These are phyloP conservation scores for Agrocybe chaxingu DNA, from an alignment of 768 basidiomycete genomes.

Conservation along the genomic window DNA sequence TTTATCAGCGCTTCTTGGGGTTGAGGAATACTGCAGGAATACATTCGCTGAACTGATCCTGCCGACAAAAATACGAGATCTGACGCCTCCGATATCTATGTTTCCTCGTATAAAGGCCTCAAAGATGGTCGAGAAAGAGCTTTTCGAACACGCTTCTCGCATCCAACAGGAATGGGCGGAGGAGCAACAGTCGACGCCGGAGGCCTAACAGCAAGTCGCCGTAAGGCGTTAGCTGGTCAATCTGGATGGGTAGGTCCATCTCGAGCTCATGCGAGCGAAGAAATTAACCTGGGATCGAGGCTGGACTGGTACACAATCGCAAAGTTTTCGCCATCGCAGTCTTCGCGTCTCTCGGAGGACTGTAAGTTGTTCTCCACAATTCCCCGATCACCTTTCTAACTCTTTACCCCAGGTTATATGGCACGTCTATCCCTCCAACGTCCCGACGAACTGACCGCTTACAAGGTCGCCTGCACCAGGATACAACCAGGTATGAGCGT, in stretches of 20 bases:
- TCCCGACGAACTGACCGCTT: background rate
- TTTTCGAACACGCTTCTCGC: constrained; percentile 9
- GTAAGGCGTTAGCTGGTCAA: constrained; percentile 54
- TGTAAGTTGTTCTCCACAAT: constrained; percentile 39
- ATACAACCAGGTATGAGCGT: constrained; percentile 54
- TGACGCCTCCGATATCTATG: no score
- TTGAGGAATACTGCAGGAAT: background rate
- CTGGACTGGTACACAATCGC: constrained; percentile 64
- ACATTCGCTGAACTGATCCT: background rate
- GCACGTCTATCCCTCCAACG: constrained; percentile 25
- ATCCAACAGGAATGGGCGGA: constrained; percentile 38
- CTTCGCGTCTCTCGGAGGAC: constrained; percentile 77
- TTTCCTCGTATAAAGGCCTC: background rate
- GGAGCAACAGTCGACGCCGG: constrained; percentile 28
- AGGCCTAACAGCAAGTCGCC: constrained; percentile 39
- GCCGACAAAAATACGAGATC: constrained; percentile 2
- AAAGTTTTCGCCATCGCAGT: constrained; percentile 65
- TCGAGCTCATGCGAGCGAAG: no score
- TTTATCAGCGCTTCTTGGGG: background rate
- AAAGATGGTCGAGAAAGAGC: background rate
- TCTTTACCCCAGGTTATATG: constrained; percentile 49
- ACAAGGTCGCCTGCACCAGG: constrained; percentile 30
- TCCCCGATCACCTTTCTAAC: constrained; percentile 1
- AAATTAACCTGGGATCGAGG: constrained; percentile 26
- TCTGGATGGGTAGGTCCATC: constrained; percentile 55